Conservation (phyloP, 345 rosid species). For the Citrus hindsii region DNA sequence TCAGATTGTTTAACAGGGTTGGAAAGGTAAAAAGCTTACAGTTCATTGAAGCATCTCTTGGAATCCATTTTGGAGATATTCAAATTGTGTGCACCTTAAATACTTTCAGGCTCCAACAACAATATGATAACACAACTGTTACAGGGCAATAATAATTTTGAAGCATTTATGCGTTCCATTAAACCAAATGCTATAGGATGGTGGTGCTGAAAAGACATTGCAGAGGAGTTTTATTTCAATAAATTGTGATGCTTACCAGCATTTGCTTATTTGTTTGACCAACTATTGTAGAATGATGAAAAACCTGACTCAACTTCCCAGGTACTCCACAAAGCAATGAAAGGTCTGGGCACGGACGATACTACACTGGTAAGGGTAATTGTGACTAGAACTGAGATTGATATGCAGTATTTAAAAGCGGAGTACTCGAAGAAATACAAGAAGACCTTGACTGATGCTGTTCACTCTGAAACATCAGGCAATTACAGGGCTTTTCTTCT, state of each 20-base stretch:
- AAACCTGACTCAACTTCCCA: conserved; percentile 12
- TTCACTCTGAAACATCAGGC: conserved; percentile 66
- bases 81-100: too few relatives aligned
- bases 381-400: conserved; percentile 67
- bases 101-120: too few relatives aligned
- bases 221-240: background rate
- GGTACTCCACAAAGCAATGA: conserved; percentile 59
- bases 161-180: background rate
- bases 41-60: too few relatives aligned
- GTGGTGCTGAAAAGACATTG: background rate
- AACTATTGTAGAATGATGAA: background rate
- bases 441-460: conserved; percentile 54
- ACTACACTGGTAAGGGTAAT: conserved; percentile 49
- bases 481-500: conserved; percentile 61
- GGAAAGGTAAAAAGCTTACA: too few relatives aligned
- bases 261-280: background rate
- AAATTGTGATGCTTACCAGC: background rate
- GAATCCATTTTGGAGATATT: too few relatives aligned
- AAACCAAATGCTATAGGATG: background rate
- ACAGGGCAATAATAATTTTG: background rate
- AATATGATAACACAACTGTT: too few relatives aligned
- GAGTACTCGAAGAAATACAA: conserved; percentile 59
- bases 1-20: background rate
- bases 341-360: conserved; percentile 66
- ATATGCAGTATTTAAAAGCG: conserved; percentile 63